Conservation (phyloP, 2,329 filamentous ascomycete species). For the Ophiosphaerella herpotricha region DNA sequence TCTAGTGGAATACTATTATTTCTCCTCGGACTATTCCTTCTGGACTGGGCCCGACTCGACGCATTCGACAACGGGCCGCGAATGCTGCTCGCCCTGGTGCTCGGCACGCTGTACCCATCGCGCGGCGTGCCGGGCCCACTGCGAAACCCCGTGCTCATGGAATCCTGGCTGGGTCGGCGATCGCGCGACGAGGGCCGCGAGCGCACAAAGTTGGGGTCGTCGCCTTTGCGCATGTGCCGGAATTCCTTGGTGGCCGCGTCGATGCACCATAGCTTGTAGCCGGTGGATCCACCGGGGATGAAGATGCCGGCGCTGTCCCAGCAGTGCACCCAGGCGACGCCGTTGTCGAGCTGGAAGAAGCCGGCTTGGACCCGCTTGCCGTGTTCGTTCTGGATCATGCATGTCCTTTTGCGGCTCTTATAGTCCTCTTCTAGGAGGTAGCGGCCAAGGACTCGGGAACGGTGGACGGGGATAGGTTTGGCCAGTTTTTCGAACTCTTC, state of each 20-base stretch:
- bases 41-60: constrained; percentile 27
- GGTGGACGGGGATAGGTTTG: constrained; percentile 47
- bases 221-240: constrained; percentile 46
- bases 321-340: constrained; percentile 55
- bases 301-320: constrained; percentile 57
- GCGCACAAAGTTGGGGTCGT: constrained; percentile 42
- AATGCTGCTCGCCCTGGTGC: constrained; percentile 36
- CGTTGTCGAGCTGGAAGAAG: constrained; percentile 58
- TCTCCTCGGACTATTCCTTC: constrained; percentile 32
- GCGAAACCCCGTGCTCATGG: constrained; percentile 33
- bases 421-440: constrained; percentile 56
- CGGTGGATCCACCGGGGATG: constrained; percentile 49
- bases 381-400: constrained; percentile 46
- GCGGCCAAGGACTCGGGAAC: constrained; percentile 55
- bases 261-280: constrained; percentile 55
- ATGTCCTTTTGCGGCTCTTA: constrained; percentile 52
- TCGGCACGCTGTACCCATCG: constrained; percentile 31
- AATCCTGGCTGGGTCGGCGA: constrained; percentile 34
- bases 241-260: constrained; percentile 48
- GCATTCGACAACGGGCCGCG: constrained; percentile 24
- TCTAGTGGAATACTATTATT: constrained; percentile 37
- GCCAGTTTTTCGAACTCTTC: constrained; percentile 34
- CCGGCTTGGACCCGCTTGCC: constrained; percentile 47
- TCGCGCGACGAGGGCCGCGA: constrained; percentile 30
- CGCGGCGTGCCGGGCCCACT: constrained; percentile 28